These are phyloP conservation scores for Suhomyces chickasaworum DNA, from an alignment of 1,139 yeast genomes.

Conservation along the genomic window DNA sequence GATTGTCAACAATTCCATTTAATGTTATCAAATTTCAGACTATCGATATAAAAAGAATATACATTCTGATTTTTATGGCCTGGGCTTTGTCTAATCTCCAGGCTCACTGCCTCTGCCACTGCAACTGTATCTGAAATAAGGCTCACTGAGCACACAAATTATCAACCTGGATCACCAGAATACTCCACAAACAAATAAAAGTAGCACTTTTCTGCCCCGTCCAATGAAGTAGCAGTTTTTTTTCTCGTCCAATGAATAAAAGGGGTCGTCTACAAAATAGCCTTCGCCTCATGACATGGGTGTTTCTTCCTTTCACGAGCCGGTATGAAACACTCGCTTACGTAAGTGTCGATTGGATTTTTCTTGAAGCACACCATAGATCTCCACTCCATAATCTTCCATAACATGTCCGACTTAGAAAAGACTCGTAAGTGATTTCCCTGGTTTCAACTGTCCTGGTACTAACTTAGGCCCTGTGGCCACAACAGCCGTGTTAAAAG, in stretches of 20 bases:
- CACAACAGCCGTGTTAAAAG: constrained; percentile 44
- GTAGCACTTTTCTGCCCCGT: too few relatives aligned
- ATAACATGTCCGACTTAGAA: constrained; percentile 12
- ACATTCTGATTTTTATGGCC: too few relatives aligned
- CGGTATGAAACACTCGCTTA: constrained; percentile 1
- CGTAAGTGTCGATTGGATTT: not conserved
- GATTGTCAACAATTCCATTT: not conserved
- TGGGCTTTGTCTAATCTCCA: too few relatives aligned
- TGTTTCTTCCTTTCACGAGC: not conserved
- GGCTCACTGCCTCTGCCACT: too few relatives aligned
- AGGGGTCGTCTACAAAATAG: too few relatives aligned
- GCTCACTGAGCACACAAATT: too few relatives aligned
- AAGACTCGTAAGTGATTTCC: constrained; percentile 13
- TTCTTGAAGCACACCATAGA: constrained; percentile 1
- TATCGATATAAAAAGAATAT: too few relatives aligned
- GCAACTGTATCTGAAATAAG: too few relatives aligned
- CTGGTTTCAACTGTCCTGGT: not conserved
- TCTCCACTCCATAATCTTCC: not conserved
- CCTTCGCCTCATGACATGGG: not conserved
- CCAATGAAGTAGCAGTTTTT: too few relatives aligned
- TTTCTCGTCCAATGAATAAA: too few relatives aligned
- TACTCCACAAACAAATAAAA: too few relatives aligned
- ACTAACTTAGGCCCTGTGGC: constrained; percentile 9
- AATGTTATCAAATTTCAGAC: not conserved
- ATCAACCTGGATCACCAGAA: too few relatives aligned